Base-by-base conservation (phyloP, 257 asterid genomes). In the Lycium barbarum region DNA sequence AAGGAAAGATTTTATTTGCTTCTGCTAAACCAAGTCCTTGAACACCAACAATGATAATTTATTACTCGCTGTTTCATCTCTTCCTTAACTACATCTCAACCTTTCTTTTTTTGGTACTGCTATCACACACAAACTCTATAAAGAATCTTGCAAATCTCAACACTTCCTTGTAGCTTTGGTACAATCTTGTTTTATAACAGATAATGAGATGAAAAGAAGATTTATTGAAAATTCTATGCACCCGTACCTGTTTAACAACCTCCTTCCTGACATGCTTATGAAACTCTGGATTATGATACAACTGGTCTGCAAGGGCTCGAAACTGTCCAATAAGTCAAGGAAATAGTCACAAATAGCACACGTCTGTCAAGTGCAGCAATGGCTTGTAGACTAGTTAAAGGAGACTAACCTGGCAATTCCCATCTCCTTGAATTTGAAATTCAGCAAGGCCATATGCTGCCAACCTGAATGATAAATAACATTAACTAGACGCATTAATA, bases 351-450 rank as follows among this genome's bases (percentile, higher is more conserved):
- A 45, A 45, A 68, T 26, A 71, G 83, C 87, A 68, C 66, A n/a
- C 35, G 40, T n/a, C 76, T 51, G 43, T 47, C 65, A 65, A 72
- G 83, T 79, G 38, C 33, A 70, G 79, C 33, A 84, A 54, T 57
- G 71, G 51, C 78, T 66, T 83, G 73, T 54, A 58, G 57, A 83
- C 70, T 83, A 84, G 70, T 57, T 59, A 79, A 85, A 10, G 38
- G 51, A 81, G 88, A 87, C 93, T 61, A 89, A 94, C 99, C 98
- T 96, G 99, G 88, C 99, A 96, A 91, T 74, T 96, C 61, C 99
- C 99, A 83, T 96, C 99, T 87, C 99, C 99, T 84, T 93, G 96
- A 5, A 96, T 96, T 87, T 88, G 97, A 91, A 96, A 62, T 92
- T 96, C 99, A 49, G 98, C 93, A 84, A 96, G 91, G 85, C 96